phyloP scores from a whole-genome alignment of 2,329 filamentous ascomycete species.

The Raffaelea albimanens region DNA sequence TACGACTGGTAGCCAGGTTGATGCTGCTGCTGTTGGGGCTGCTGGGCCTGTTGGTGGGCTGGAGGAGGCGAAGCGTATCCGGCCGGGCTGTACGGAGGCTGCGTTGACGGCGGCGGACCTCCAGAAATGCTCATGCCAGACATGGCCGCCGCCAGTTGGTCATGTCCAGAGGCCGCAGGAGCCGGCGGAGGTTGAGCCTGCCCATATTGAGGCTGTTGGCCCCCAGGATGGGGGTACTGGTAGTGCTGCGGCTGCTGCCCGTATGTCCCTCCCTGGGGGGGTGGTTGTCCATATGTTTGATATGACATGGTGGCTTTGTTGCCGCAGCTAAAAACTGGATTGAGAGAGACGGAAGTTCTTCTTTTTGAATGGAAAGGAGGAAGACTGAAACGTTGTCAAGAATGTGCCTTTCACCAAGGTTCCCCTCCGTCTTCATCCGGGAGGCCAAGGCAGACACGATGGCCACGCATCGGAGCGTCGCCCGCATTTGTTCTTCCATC shows the following conservation, averaged over 20 bases:
- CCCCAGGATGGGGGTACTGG: neutral
- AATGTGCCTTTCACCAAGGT: no score
- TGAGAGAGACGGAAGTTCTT: no score
- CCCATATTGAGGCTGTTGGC: neutral
- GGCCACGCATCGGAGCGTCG: no score
- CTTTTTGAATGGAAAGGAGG: no score
- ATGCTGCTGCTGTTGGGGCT: neutral
- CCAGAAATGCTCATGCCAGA: constrained; percentile 10
- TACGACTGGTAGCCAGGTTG: constrained; percentile 7
- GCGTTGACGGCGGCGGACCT: constrained; percentile 2
- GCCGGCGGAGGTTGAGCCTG: neutral
- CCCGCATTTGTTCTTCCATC: no score
- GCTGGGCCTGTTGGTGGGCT: neutral
- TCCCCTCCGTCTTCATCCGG: no score
- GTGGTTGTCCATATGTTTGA: constrained; percentile 5
- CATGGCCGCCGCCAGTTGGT: constrained; percentile 8
- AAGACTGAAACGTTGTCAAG: no score
- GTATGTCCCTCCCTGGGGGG: constrained; percentile 3
- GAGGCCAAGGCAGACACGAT: no score
- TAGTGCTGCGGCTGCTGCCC: constrained; percentile 4
- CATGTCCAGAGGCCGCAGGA: constrained; percentile 3
- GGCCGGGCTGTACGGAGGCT: constrained; percentile 2
- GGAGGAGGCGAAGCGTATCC: constrained; percentile 2
- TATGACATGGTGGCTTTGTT: constrained; percentile 6
- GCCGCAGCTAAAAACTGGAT: constrained; percentile 2